Base-by-base conservation (phyloP, 495 filamentous ascomycete genomes). In the Lophiotrema nucula region DNA sequence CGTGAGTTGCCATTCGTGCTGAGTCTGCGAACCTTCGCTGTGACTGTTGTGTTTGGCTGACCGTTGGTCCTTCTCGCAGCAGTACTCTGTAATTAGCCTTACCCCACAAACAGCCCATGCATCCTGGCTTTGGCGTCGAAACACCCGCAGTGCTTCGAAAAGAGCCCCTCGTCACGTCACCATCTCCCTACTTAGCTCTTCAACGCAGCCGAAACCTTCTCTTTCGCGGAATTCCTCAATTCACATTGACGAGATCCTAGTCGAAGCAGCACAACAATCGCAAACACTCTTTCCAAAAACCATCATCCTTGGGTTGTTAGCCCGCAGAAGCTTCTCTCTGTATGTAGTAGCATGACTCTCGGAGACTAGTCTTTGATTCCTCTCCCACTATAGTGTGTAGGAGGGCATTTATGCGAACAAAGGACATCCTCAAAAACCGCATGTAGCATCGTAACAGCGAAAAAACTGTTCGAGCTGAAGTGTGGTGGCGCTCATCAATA, bases 301-400 rank as follows among this genome's bases (percentile, higher is more conserved):
- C 62, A 43, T 18, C 24, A 46, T 49, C 53, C 23, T 52, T 43
- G 31, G 45, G 45, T 27, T 13, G 13, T 41, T 18, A 45, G 4
- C 35, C 54, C 24, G 18, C 52, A 65, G 49, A 58, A 52, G 53
- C 56, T 69, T 74, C 73, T 81, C 79, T 86, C 83, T 74, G 81
- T 88, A 73, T 82, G 87, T 83, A 70, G 50, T 58, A 47, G 70
- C 70, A 69, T 62, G 68, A 56, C 70, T 66, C 55, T 69, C 60
- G 51, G 70, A 72, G 69, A 72, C 69, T 66, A 71, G 70, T 73
- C 66, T 73, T 73, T 66, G 54, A 57, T 73, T 70, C 67, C 70
- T 47, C 65, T 67, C 66, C 69, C 31, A 23, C 47, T 31, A 42
- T 55, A 39, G 23, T 19, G 11, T 11, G 49, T 48, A 28, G 54